Base-by-base conservation (phyloP, 2,329 filamentous ascomycete genomes). In the Verticillium dahliae region DNA sequence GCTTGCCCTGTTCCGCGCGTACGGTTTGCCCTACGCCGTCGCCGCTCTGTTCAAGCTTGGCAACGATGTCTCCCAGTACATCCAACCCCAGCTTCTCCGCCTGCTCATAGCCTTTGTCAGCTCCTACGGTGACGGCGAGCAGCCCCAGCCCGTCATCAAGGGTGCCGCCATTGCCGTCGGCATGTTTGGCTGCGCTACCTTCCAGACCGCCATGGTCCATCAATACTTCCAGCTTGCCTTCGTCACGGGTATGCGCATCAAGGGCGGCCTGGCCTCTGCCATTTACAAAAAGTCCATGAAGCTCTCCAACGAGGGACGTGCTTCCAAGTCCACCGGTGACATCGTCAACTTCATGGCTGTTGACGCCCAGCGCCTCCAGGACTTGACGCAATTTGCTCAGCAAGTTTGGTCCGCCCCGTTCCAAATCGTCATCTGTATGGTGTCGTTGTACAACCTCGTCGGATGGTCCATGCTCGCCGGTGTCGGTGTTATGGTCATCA, bases 341-440 rank as follows among this genome's bases (percentile, higher is more conserved):
- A 98, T 99, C 70, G 95, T 99, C 73, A 99, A 99, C 73, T 95
- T 97, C 76, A 99, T 99, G 94, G 95, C 96, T 56, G 94, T 99
- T 10, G 95, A 99, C 73, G 94, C 94, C 14, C 95, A 99, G 75
- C 89, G 96, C 66, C 83, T 99, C 18, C 91, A 97, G 70, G 95
- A 99, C 75, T 80, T 99, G 62, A 92, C 94, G 2, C 96, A 99
- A 71, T 99, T 95, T 72, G 92, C 91, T 18, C 93, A 96, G 72
- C 94, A 98, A 74, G 79, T 96, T 11, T 97, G 95, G 92, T 97
- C 93, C 54, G 94, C 96, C 2, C 95, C 95, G 2, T 96, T 98
- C 76, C 96, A 99, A 75, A 99, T 99, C 70, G 82, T 87, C 37
- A 85, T 99, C 45, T 99, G 96, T 79, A 97, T 99, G 92, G 74